Conservation (phyloP, 2,329 filamentous ascomycete species). For the Hypoxylon sp. region DNA sequence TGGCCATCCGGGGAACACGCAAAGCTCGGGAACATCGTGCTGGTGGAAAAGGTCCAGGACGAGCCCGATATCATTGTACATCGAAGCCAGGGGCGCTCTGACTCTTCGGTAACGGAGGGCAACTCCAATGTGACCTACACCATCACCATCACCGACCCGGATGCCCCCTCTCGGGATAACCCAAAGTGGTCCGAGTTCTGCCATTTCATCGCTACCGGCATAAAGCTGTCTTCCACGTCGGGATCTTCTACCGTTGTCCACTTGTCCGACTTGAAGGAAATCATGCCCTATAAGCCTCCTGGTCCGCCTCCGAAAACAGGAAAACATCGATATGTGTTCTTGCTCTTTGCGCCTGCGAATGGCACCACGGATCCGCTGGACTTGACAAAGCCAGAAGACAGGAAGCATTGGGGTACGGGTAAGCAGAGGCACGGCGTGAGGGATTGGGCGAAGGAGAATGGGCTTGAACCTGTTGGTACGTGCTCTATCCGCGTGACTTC, state of each 20-base stretch:
- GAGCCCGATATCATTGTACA: slow-evolving; percentile 53
- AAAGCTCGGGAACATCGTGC: slow-evolving; percentile 65
- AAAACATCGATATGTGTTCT: slow-evolving; percentile 60
- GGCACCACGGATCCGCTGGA: slow-evolving; percentile 55
- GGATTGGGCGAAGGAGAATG: slow-evolving; percentile 58
- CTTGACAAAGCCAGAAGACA: slow-evolving; percentile 54
- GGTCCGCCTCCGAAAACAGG: slow-evolving; percentile 58
- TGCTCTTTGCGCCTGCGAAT: slow-evolving; percentile 57
- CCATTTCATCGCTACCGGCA: slow-evolving; percentile 59
- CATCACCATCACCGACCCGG: slow-evolving; percentile 58
- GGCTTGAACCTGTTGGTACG: slow-evolving; percentile 58
- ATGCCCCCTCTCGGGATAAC: slow-evolving; percentile 58
- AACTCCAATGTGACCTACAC: slow-evolving; percentile 48
- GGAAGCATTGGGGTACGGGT: slow-evolving; percentile 58
- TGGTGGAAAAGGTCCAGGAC: slow-evolving; percentile 53
- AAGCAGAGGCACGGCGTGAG: slow-evolving; percentile 55
- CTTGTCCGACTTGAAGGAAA: slow-evolving; percentile 50
- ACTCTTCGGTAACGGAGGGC: slow-evolving; percentile 15
- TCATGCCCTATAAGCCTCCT: slow-evolving; percentile 59
- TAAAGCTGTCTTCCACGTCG: slow-evolving; percentile 48
- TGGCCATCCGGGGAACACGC: slow-evolving; percentile 59
- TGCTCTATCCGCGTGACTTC: slow-evolving; percentile 29
- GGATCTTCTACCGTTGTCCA: slow-evolving; percentile 28
- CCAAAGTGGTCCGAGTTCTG: slow-evolving; percentile 62
- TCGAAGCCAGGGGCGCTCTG: slow-evolving; percentile 19